Evolutionary conservation across 169 alveolate genomes (phyloP), one percentile per base, ranked within the genome.

Genomic region (Blepharisma undulans): DNA sequence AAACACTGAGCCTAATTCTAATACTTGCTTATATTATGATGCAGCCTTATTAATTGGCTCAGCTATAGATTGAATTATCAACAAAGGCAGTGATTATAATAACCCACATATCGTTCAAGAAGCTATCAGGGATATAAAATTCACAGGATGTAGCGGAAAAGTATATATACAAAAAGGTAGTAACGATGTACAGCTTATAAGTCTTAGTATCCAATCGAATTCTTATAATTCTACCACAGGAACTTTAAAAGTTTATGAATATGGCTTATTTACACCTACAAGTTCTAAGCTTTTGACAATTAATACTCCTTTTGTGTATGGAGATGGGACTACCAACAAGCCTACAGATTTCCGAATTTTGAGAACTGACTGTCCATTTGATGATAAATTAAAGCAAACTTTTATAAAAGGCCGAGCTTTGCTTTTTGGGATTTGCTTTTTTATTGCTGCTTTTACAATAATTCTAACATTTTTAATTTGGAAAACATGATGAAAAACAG

Each of bases 111-210:
- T 22, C 22, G 22, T 84, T 25, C 22, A 22, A n/a, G 12, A 4
- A 18, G 6, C 89, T 7, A 48, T 60, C 8, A 84, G 89, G 21
- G 60, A 34, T 4, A 5, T 25, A 60, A 32, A 8, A 84, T 84
- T 84, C 36, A 25, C 8, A 8, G 89, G 89, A 36, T 84, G 89
- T 60, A 32, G 33, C 10, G 89, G 89, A 48, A 84, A n/a, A 1
- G 77, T 84, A 4, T 84, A 22, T 32, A 84, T 84, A 10, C 77
- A 84, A 12, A n/a, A 22, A 21, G 30, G 29, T 6, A 25, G 78
- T 25, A 84, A 84, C n/a, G 89, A 84, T 59, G 27, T 72, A 29
- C 7, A 7, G 36, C 7, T 21, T 7, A 16, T 10, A 21, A 84
- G 60, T 21, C 21, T 84, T 84, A 25, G 19, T 21, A 22, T 48